Percentiles rank a stretch among this genome's conserved stretches.
These are phyloP conservation scores for Cladorrhinum sp. DNA, from an alignment of 2,329 filamentous ascomycete species.

Conservation along the genomic window DNA sequence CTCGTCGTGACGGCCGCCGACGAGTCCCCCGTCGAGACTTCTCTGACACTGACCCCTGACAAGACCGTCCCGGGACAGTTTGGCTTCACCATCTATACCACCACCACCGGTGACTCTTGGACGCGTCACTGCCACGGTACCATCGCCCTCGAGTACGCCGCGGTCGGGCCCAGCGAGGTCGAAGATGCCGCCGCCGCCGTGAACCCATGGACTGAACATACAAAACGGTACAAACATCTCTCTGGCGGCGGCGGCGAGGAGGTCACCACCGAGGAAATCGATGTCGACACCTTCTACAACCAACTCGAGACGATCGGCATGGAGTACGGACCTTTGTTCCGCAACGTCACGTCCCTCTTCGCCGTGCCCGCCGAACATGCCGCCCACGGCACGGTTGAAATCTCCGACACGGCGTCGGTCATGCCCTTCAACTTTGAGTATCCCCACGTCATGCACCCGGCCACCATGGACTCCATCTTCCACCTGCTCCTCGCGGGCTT, in stretches of 20 bases:
- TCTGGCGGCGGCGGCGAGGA: neutral
- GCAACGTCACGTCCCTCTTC: slow-evolving; percentile 1
- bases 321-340: slow-evolving; percentile 7
- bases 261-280: neutral
- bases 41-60: neutral
- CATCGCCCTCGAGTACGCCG: neutral
- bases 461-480: slow-evolving; percentile 10
- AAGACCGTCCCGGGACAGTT: slow-evolving; percentile 3
- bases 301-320: slow-evolving; percentile 6
- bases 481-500: slow-evolving; percentile 2
- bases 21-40: neutral
- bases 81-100: slow-evolving; percentile 6
- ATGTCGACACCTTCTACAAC: slow-evolving; percentile 4
- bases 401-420: slow-evolving; percentile 2
- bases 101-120: neutral
- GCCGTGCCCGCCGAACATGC: slow-evolving; percentile 1
- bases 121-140: slow-evolving; percentile 1
- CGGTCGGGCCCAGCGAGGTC: slow-evolving; percentile 1
- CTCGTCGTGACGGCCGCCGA: slow-evolving; percentile 1
- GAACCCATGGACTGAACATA: neutral
- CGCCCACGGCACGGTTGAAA: slow-evolving; percentile 1
- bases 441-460: slow-evolving; percentile 9
- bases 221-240: neutral
- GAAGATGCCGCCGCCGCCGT: neutral
- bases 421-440: slow-evolving; percentile 9